Evolutionary conservation across 23 red algal genomes (phyloP), one percentile per base, ranked within the genome.

Genomic region (Gracilariopsis chorda): DNA sequence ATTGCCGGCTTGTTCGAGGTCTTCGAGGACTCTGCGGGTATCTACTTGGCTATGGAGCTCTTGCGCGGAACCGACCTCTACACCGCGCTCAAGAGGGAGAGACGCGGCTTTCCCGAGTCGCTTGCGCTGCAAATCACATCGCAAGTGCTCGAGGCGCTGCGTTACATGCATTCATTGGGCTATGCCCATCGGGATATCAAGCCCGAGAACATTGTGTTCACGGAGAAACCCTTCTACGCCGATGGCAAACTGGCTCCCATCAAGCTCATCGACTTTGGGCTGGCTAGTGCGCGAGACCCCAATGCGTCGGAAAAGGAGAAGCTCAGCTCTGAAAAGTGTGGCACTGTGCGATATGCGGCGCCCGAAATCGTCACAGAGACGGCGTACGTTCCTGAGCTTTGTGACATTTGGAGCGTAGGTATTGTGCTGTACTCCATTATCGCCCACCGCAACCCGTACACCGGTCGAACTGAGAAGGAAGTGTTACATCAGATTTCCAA

Each of bases 381-480:
- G n/a, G 48, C 88, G 32, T 94, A 94, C 40, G 42, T 87, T 14
- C 88, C 90, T 5, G 91, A 95, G 82, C 74, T 82, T 33, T 89
- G 80, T 12, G 96, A 98, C 42, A 92, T 98, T 14, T 98, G 96
- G 96, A 95, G 96, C 46, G 73, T 87, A 5, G 96, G 96, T 10
- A 74, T 98, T 17, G 96, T 98, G 16, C 70, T 98, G 27, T 98
- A 93, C 68, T 89, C 96, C 0, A 91, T 95, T 78, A 82, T 95
- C 23, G 82, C 92, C 12, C 77, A 90, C 40, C 72, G 91, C 42
- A 85, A 88, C 49, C 96, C 96, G 51, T 98, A 93, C 62, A 80
- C 75, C 7, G 90, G 70, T 19, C 60, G 60, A 55, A 84, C 77
- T 29, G 77, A 93, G 59, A 75, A 57, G 21, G 79, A 93, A 52